Evolutionary conservation across 805 yeast genomes (phyloP).

Genomic region (Metschnikowia rubicola): DNA sequence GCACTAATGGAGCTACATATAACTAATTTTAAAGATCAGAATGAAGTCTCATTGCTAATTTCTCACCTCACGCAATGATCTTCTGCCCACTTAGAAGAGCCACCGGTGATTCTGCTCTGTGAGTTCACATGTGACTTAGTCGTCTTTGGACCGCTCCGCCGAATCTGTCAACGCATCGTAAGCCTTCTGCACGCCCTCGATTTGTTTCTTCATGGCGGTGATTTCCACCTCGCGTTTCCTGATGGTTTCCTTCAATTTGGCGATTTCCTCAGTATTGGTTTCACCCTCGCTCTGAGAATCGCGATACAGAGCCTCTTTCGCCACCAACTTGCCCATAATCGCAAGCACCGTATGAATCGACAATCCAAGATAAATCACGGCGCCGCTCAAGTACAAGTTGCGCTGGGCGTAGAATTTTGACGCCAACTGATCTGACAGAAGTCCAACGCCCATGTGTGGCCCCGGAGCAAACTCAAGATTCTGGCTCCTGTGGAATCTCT

Average conservation of each 20-base stretch:
- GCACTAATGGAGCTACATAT: too few relatives aligned
- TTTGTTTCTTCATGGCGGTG: conserved; percentile 47
- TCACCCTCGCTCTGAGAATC: conserved; percentile 4
- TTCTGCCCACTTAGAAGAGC: background rate
- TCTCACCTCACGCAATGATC: background rate
- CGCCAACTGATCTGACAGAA: conserved; percentile 51
- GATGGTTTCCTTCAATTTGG: conserved; percentile 35
- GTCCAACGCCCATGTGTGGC: conserved; percentile 13
- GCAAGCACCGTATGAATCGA: conserved; percentile 54
- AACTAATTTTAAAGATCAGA: too few relatives aligned
- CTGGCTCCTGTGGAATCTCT: conserved; percentile 19
- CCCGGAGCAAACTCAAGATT: conserved; percentile 22
- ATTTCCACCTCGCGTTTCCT: conserved; percentile 42
- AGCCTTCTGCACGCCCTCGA: conserved; percentile 47
- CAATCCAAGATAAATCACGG: conserved; percentile 52
- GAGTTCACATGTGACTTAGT: background rate
- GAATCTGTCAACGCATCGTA: conserved; percentile 40
- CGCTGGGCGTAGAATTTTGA: conserved; percentile 61
- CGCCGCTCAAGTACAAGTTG: conserved; percentile 60
- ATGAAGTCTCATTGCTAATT: background rate
- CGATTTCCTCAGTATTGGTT: conserved; percentile 24
- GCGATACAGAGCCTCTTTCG: conserved; percentile 36
- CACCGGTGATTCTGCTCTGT: background rate
- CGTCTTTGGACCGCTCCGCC: conserved; percentile 15
- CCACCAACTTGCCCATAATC: conserved; percentile 50